Percentiles rank a stretch among this genome's conserved stretches.
Evolutionary conservation across 192 early-diverging fungal species (phyloP).

Genomic region (Coemansia sp.): DNA sequence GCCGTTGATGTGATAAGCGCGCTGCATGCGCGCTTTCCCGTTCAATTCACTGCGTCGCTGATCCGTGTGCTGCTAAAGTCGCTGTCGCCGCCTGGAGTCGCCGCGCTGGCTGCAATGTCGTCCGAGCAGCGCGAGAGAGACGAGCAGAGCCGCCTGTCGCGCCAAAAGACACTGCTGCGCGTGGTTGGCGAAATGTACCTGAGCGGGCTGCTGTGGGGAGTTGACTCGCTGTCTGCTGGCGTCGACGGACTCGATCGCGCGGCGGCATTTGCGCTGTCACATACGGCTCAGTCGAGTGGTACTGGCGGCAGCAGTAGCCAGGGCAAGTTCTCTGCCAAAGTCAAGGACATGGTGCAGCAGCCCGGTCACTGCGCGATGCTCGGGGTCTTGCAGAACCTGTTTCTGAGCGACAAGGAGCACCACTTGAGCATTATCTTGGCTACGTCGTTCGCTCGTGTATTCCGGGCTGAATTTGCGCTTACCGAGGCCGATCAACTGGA

Average conservation of each 20-base stretch:
- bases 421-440: conserved; percentile 46
- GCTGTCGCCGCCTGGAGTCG: conserved; percentile 62
- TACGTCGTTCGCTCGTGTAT: conserved; percentile 28
- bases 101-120: conserved; percentile 60
- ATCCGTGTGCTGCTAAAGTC: conserved; percentile 63
- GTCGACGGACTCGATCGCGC: conserved; percentile 32
- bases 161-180: conserved; percentile 68
- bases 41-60: conserved; percentile 71
- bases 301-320: conserved; percentile 2
- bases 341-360: conserved; percentile 42
- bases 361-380: conserved; percentile 46
- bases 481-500: conserved; percentile 10
- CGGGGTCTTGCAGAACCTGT: conserved; percentile 43
- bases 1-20: conserved; percentile 80
- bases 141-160: conserved; percentile 66
- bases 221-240: conserved; percentile 35
- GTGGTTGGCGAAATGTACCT: conserved; percentile 83
- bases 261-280: conserved; percentile 30
- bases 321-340: conserved; percentile 26
- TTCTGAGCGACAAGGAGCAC: conserved; percentile 42
- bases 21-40: conserved; percentile 88
- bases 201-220: conserved; percentile 65
- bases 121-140: conserved; percentile 86
- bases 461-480: conserved; percentile 28
- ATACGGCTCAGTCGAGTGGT: background rate